phyloP scores from a whole-genome alignment of 129 eudicot species.

The Pulicaria dysenterica region DNA sequence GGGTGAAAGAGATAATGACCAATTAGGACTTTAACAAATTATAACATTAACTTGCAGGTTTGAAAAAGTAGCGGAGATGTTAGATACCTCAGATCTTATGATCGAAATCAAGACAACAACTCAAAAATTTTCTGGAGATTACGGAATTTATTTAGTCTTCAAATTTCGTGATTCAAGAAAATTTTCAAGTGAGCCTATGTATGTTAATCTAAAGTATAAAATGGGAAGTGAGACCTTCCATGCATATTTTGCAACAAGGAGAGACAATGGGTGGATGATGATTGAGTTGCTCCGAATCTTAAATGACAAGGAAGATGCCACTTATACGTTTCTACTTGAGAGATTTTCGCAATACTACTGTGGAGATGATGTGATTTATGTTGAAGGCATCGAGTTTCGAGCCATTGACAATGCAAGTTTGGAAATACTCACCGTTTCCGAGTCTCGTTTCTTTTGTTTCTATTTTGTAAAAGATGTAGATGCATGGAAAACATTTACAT shows the following conservation, averaged over 20 bases:
- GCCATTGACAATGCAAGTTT: conserved; percentile 21
- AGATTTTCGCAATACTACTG: conserved; percentile 14
- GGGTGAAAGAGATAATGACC: neutral
- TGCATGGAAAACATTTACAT: neutral
- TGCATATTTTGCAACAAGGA: conserved; percentile 27
- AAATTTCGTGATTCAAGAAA: conserved; percentile 9
- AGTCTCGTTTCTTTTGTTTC: neutral
- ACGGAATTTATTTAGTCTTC: conserved; percentile 15
- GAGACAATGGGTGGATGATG: conserved; percentile 29
- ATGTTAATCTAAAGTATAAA: conserved; percentile 28
- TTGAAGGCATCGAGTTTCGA: conserved; percentile 35
- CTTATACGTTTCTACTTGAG: conserved; percentile 17
- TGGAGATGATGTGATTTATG: neutral
- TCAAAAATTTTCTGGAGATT: conserved; percentile 8
- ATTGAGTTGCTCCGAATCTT: conserved; percentile 5
- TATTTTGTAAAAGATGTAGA: neutral
- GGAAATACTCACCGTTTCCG: neutral
- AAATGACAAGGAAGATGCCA: neutral
- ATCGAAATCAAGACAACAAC: conserved; percentile 13
- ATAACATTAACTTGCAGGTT: conserved; percentile 17
- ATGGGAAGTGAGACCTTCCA: neutral
- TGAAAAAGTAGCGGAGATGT: conserved; percentile 17
- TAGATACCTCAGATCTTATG: conserved; percentile 1
- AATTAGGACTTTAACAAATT: neutral
- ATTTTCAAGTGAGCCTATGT: neutral